Base-by-base conservation (phyloP, 306 rosid genomes). In the Trifolium repens region DNA sequence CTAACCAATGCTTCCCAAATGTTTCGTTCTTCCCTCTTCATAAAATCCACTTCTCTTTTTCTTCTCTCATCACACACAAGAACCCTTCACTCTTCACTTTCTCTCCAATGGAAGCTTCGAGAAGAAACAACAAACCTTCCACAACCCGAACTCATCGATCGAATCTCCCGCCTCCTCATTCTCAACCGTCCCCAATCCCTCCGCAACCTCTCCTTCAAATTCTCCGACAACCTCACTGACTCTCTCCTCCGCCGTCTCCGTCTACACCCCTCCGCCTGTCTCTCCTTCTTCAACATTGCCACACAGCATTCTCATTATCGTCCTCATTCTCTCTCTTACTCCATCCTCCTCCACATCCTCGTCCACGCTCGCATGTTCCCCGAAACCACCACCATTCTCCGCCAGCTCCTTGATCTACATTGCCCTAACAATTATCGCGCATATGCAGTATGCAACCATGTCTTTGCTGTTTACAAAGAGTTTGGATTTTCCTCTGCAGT, bases 151-250 rank as follows among this genome's bases (percentile, higher is more conserved):
- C 39, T 89, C 54, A 57, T 83, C 42, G 83, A 87, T 40, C 90
- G 90, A 30, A 89, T 94, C 77, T 17, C 91, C 76, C 92, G 89
- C 59, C 90, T 94, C 75, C 85, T 91, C 60, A 76, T 91, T 69
- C 96, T 85, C 73, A 76, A 72, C 49, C 92, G 98, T 7, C 73
- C 73, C 72, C 74, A 89, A 40, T 88, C 91, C 57, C 82, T 91
- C 42, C 14, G 15, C 72, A 74, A 74, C 11, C 87, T 89, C 71
- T 75, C 86, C 35, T 88, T 89, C 64, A 72, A 64, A 5, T 86
- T 84, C 83, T 85, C 97, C 53, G 92, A 93, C 65, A 67, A 76
- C n/a, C 90, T 94, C 76, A 75, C 90, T 60, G 89, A 88, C 79
- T 66, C 88, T 66, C 82, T 94, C 63, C 93, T 94, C 70, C 87